phyloP scores from a whole-genome alignment of 495 filamentous ascomycete genomes.

The Aspergillus cristatus region DNA sequence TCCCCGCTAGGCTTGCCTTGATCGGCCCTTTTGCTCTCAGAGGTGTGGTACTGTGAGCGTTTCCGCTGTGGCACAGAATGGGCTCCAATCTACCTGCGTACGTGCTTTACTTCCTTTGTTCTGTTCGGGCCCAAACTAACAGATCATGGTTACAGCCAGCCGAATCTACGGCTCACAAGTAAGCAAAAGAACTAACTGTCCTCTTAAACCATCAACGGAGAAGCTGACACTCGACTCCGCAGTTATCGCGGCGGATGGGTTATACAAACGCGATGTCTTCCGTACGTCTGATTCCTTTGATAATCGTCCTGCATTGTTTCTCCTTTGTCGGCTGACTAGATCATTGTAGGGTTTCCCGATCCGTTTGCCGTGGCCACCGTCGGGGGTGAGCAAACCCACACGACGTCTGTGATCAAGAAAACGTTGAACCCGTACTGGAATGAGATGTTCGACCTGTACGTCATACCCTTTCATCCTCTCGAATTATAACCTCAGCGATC shows the following conservation, averaged over 20 bases:
- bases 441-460: conserved; percentile 94
- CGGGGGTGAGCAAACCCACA: conserved; percentile 92
- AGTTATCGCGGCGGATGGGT: conserved; percentile 97
- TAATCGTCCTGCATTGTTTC: neutral
- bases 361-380: conserved; percentile 96
- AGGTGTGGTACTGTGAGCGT: conserved; percentile 22
- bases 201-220: conserved; percentile 6
- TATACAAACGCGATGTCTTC: conserved; percentile 99
- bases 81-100: conserved; percentile 54
- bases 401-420: conserved; percentile 90
- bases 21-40: conserved; percentile 30
- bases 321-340: neutral
- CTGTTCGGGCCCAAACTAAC: conserved; percentile 19
- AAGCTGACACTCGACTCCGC: conserved; percentile 14
- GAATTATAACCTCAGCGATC: no score
- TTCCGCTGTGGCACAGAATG: conserved; percentile 35
- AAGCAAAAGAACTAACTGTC: conserved; percentile 18
- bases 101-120: conserved; percentile 12
- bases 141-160: conserved; percentile 29
- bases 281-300: conserved; percentile 39
- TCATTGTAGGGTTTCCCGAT: conserved; percentile 74
- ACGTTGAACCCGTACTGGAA: conserved; percentile 99
- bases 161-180: conserved; percentile 60
- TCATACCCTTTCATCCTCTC: no score
- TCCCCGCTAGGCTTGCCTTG: conserved; percentile 29